Evolutionary conservation across 768 basidiomycete species (phyloP), one percentile per base, ranked within the genome.

Genomic region (Dioszegia crocea): DNA sequence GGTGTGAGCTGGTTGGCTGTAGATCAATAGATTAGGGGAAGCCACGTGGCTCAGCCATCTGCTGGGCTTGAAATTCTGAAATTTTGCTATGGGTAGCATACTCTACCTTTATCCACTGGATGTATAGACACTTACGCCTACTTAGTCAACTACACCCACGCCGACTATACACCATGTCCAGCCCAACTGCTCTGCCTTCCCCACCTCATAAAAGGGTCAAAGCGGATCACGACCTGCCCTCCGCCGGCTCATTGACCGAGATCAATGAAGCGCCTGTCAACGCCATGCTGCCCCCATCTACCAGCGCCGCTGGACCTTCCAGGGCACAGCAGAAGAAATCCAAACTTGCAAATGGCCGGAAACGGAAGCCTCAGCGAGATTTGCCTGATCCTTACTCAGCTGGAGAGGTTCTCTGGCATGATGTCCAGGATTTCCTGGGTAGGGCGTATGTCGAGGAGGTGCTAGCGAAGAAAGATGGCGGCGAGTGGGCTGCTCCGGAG

Each of bases 341-440:
- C 9, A 58, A 56, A 23, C 26, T 26, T 10, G 23, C 38, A 17
- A 56, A 54, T 40, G 40, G 52, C 38, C 61, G 62, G 60, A 60
- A 66, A 33, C 59, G 52, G 68, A 78, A 70, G 76, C 80, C 77
- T 78, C 75, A 31, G 64, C 65, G 70, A 26, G 51, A 67, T 1
- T 59, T 81, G 1, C 83, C 85, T 1, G 89, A 89, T 47, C 79
- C 83, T 0, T 87, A 82, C 67, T 86, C 89, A 2, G 64, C 83
- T 16, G 87, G 86, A 23, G 89, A 91, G 67, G 87, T 92, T 11
- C 78, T 88, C 27, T 84, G 83, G 77, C 83, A 81, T 48, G 91
- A 96, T 57, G 82, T 92, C 23, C 71, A 83, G 29, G 80, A 79
- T 2, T 79, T 91, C 3, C 78, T 96, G 2, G 90, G 89, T 1